Percentiles rank a stretch among this genome's conserved stretches.
Evolutionary conservation across 192 early-diverging fungal genomes (phyloP).

Genomic region (Mortierella claussenii): DNA sequence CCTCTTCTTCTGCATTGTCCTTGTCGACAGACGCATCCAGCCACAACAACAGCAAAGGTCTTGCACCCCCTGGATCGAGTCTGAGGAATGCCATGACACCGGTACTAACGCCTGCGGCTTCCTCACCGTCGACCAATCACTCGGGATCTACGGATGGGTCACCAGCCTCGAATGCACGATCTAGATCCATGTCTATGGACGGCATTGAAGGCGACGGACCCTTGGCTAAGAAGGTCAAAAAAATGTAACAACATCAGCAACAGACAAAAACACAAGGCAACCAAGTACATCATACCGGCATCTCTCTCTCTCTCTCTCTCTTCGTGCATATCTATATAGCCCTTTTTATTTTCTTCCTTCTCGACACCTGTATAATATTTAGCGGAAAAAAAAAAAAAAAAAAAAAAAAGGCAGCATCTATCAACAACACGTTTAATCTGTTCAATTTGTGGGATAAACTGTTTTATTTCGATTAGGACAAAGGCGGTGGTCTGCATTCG

Average conservation of each 20-base stretch:
- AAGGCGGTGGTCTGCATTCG: slow-evolving; percentile 28
- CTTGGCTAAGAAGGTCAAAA: slow-evolving; percentile 36
- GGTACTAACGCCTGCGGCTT: slow-evolving; percentile 26
- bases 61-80: slow-evolving; percentile 21
- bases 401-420: not conserved
- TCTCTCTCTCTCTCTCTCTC: too few species aligned
- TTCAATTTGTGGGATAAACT: not conserved
- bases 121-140: slow-evolving; percentile 28
- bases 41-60: not conserved
- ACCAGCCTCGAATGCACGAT: slow-evolving; percentile 15
- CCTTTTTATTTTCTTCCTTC: not conserved
- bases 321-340: not conserved
- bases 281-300: too few species aligned
- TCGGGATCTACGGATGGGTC: slow-evolving; percentile 28
- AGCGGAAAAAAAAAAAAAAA: not conserved
- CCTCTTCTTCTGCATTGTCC: slow-evolving; percentile 9
- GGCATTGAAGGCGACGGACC: slow-evolving; percentile 11
- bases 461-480: not conserved
- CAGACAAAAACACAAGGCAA: too few species aligned
- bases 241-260: too few species aligned
- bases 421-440: too few species aligned
- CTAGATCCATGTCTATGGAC: slow-evolving; percentile 26
- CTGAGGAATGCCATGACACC: slow-evolving; percentile 22
- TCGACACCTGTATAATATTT: slow-evolving; percentile 1
- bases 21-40: not conserved